phyloP scores from a whole-genome alignment of 495 filamentous ascomycete species.

The Poronia punctata region DNA sequence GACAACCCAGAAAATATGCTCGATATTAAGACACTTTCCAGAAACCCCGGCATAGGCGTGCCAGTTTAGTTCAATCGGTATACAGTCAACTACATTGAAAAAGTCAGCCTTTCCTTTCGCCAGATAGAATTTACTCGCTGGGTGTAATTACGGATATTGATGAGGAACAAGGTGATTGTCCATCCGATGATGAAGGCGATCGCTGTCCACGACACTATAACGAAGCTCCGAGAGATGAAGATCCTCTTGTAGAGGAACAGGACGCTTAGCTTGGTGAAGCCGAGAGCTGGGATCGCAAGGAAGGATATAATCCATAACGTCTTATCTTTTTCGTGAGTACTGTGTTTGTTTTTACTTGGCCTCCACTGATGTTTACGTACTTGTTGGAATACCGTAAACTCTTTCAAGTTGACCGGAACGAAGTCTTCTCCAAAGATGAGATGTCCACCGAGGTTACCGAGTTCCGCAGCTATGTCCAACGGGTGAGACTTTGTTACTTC shows the following conservation, averaged over 20 bases:
- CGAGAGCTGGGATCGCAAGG: neutral
- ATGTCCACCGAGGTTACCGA: neutral
- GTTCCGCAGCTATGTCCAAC: neutral
- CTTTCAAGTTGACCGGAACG: neutral
- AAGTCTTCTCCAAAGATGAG: neutral
- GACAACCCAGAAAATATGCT: neutral
- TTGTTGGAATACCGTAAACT: neutral
- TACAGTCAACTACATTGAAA: neutral
- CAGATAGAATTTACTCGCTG: neutral
- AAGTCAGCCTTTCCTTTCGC: neutral
- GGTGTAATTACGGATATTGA: neutral
- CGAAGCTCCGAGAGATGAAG: neutral
- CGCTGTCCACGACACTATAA: neutral
- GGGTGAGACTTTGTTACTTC: neutral
- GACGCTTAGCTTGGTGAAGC: conserved; percentile 1
- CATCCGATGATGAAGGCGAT: neutral
- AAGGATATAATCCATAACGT: neutral
- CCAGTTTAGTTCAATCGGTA: neutral
- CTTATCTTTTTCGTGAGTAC: neutral
- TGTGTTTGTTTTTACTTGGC: neutral
- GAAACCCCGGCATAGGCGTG: neutral
- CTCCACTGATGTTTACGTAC: neutral
- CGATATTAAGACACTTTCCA: neutral
- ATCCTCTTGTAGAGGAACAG: conserved; percentile 1
- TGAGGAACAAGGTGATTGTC: neutral